A percentile compares a stretch with the other conserved stretches of the same genome.
Conservation (phyloP, 495 filamentous ascomycete species). For the Friedmanniomyces endolithicus region DNA sequence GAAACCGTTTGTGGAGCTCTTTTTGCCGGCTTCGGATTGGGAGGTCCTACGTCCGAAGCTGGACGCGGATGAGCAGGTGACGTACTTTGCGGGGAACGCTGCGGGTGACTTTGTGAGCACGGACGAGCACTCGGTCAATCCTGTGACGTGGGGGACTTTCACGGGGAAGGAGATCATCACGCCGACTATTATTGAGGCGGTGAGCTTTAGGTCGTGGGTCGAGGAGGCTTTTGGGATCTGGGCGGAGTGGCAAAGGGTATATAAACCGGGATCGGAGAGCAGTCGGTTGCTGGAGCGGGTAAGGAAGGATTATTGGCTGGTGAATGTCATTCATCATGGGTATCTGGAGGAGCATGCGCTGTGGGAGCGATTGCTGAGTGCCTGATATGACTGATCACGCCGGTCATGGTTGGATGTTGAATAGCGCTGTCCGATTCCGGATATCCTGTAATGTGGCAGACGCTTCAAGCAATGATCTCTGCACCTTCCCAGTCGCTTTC, state of each 20-base stretch:
- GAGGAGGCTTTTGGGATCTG: conserved; percentile 96
- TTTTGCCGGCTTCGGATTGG: conserved; percentile 64
- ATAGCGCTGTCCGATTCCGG: background rate
- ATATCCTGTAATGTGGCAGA: background rate
- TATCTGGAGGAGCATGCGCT: conserved; percentile 55
- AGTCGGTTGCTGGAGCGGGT: conserved; percentile 53
- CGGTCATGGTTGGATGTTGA: background rate
- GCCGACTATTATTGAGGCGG: conserved; percentile 93
- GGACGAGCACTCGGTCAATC: conserved; percentile 60
- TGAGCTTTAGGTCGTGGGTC: conserved; percentile 86
- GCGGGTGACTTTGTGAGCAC: conserved; percentile 60
- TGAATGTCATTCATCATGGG: conserved; percentile 82
- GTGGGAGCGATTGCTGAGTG: conserved; percentile 39
- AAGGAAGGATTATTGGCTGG: conserved; percentile 66
- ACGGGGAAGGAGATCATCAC: conserved; percentile 93
- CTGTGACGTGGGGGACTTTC: conserved; percentile 95
- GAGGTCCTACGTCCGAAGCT: conserved; percentile 49
- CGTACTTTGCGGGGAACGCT: conserved; percentile 73
- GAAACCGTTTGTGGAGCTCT: conserved; percentile 95
- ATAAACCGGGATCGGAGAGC: conserved; percentile 51
- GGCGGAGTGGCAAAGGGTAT: conserved; percentile 84
- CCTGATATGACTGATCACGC: background rate
- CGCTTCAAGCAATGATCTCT: conserved; percentile 27
- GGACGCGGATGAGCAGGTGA: conserved; percentile 45
- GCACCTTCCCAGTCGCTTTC: conserved; percentile 50